phyloP scores from a whole-genome alignment of 78 protist genomes.

The Isochrysis galbana region DNA sequence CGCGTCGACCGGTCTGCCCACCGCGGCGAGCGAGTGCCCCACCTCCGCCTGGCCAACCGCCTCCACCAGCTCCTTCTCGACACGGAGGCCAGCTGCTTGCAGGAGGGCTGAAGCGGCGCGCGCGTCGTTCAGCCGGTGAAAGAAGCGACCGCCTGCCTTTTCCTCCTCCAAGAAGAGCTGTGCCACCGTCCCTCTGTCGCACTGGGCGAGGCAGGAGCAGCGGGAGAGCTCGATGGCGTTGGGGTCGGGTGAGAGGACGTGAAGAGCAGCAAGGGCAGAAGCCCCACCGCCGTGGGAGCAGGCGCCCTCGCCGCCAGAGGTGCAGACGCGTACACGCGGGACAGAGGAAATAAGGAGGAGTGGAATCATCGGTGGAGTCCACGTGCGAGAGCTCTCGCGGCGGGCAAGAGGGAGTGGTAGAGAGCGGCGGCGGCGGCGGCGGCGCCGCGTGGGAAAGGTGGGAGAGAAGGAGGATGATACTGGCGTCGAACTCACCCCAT shows the following conservation, averaged over 20 bases:
- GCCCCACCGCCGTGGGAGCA: background rate
- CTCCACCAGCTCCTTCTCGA: background rate
- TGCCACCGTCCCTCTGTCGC: background rate
- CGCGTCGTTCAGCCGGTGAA: background rate
- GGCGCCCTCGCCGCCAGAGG: background rate
- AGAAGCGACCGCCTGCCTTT: background rate
- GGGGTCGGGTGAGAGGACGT: background rate
- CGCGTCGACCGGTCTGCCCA: background rate
- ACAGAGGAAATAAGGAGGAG: too few relatives aligned
- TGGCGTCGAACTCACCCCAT: too few relatives aligned
- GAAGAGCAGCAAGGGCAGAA: background rate
- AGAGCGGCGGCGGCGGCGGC: too few relatives aligned
- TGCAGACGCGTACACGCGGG: slow-evolving; percentile 3
- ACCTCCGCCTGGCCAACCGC: background rate
- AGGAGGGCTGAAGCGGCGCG: background rate
- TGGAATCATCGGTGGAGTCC: too few relatives aligned
- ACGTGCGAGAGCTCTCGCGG: too few relatives aligned
- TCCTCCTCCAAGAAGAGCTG: too few relatives aligned
- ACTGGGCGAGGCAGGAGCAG: background rate
- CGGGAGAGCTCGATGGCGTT: background rate
- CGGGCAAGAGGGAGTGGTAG: too few relatives aligned
- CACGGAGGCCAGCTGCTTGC: background rate
- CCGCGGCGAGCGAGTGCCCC: background rate
- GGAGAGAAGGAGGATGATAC: too few relatives aligned
- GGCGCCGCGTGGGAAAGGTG: too few relatives aligned